Evolutionary conservation across 2,329 filamentous ascomycete genomes (phyloP).

Genomic region (Colletotrichum musicola): DNA sequence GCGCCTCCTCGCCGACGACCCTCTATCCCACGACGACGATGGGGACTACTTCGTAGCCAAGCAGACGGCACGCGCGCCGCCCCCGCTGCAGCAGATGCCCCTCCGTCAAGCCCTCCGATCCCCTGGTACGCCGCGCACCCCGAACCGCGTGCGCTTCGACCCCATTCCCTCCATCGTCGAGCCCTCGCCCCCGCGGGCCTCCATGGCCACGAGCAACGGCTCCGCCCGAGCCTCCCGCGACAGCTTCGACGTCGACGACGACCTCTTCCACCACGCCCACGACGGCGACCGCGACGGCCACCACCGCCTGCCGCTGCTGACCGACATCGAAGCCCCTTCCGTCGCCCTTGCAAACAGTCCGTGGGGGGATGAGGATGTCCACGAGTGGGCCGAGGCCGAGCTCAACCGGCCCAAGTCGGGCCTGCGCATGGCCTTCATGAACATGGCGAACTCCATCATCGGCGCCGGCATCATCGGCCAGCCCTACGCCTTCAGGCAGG

Average conservation of each 20-base stretch:
- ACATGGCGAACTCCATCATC: conserved; percentile 99
- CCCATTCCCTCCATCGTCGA: conserved; percentile 60
- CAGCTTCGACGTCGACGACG: conserved; percentile 41
- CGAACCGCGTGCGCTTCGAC: conserved; percentile 82
- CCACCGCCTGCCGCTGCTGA: conserved; percentile 79
- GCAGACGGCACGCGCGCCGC: conserved; percentile 1
- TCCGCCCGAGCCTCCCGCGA: conserved; percentile 26
- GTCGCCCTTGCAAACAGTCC: conserved; percentile 73
- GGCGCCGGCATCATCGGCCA: conserved; percentile 83
- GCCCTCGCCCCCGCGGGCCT: conserved; percentile 32
- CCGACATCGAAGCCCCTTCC: conserved; percentile 85
- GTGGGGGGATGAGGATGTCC: conserved; percentile 57
- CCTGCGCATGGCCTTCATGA: conserved; percentile 93
- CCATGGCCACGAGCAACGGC: conserved; percentile 34
- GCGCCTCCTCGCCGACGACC: conserved; percentile 42
- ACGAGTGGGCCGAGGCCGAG: conserved; percentile 66
- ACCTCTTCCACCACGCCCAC: conserved; percentile 35
- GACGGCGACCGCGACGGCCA: conserved; percentile 35
- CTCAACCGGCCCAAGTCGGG: conserved; percentile 82
- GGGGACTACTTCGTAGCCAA: conserved; percentile 31
- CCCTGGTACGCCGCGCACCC: conserved; percentile 68
- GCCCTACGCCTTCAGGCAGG: conserved; percentile 95
- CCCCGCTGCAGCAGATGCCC: background rate
- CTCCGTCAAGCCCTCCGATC: conserved; percentile 40
- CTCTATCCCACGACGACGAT: conserved; percentile 39